phyloP scores from a whole-genome alignment of 2,329 filamentous ascomycete genomes.

The Grosmannia serpens region DNA sequence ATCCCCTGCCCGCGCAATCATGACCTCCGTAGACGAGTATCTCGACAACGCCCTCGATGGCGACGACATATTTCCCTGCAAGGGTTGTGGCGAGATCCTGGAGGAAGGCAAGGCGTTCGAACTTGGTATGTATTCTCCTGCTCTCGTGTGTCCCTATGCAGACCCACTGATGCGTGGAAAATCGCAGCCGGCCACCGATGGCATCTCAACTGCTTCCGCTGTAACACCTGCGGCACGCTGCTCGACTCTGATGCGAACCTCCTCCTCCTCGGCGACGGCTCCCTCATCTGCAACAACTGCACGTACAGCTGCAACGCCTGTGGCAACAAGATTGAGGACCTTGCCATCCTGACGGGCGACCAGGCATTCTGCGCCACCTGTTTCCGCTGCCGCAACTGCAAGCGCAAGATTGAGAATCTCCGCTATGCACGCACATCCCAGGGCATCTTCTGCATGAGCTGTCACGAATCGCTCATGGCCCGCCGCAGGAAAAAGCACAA shows the following conservation, averaged over 20 bases:
- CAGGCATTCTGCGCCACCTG: conserved; percentile 96
- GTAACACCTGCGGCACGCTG: conserved; percentile 87
- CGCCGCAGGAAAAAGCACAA: conserved; percentile 79
- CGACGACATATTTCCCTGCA: conserved; percentile 81
- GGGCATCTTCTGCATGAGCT: conserved; percentile 98
- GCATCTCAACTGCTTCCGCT: conserved; percentile 98
- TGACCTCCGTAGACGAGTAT: conserved; percentile 49
- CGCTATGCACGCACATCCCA: conserved; percentile 95
- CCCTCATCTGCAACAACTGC: conserved; percentile 97
- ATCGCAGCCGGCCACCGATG: conserved; percentile 78
- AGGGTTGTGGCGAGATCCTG: conserved; percentile 91
- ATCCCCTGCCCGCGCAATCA: conserved; percentile 15
- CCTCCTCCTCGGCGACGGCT: conserved; percentile 91
- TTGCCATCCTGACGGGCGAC: conserved; percentile 93
- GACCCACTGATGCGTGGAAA: background rate
- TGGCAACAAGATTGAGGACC: conserved; percentile 93
- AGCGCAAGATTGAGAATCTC: conserved; percentile 96
- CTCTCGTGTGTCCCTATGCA: background rate
- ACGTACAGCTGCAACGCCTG: conserved; percentile 98
- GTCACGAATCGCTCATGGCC: conserved; percentile 94
- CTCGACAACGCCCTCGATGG: conserved; percentile 57
- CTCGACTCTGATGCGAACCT: conserved; percentile 98
- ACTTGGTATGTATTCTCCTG: conserved; percentile 52
- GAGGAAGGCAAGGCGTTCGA: conserved; percentile 99
- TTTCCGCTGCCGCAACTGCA: conserved; percentile 96